These are phyloP conservation scores for Sporothrix sp. DNA, from an alignment of 2,329 filamentous ascomycete genomes.

Conservation along the genomic window DNA sequence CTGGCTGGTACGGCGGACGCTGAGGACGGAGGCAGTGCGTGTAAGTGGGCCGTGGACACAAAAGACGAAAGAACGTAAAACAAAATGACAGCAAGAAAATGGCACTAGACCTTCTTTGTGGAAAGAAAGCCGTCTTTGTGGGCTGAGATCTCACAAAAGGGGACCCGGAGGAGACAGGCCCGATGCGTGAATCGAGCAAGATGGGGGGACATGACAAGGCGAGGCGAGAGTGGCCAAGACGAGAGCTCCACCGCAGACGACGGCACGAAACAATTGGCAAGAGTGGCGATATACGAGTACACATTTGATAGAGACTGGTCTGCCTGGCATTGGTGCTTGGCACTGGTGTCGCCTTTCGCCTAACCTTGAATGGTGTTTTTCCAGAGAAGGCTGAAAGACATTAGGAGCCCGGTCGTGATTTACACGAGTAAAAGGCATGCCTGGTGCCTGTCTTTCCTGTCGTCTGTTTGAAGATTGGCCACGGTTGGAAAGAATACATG, in stretches of 20 bases:
- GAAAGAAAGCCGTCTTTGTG: no score
- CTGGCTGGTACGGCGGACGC: neutral
- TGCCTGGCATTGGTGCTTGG: neutral
- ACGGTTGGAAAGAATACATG: no score
- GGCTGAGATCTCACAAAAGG: neutral
- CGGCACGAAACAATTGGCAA: conserved; percentile 1
- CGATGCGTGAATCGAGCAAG: neutral
- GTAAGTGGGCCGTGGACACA: no score
- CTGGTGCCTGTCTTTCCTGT: no score
- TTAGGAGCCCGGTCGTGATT: no score
- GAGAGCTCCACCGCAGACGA: neutral
- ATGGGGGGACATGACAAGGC: neutral
- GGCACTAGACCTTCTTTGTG: no score
- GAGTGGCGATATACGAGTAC: conserved; percentile 5
- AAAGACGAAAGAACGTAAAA: no score
- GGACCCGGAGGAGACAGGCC: neutral
- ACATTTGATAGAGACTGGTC: neutral
- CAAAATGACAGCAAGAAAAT: no score
- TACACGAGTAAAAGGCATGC: no score
- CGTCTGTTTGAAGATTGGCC: no score
- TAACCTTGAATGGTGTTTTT: neutral
- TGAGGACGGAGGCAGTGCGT: neutral
- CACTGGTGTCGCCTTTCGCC: neutral
- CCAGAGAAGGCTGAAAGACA: no score
- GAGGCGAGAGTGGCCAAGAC: neutral